These are phyloP conservation scores for Fusarium sp. DNA, from an alignment of 2,329 filamentous ascomycete genomes.

Conservation along the genomic window DNA sequence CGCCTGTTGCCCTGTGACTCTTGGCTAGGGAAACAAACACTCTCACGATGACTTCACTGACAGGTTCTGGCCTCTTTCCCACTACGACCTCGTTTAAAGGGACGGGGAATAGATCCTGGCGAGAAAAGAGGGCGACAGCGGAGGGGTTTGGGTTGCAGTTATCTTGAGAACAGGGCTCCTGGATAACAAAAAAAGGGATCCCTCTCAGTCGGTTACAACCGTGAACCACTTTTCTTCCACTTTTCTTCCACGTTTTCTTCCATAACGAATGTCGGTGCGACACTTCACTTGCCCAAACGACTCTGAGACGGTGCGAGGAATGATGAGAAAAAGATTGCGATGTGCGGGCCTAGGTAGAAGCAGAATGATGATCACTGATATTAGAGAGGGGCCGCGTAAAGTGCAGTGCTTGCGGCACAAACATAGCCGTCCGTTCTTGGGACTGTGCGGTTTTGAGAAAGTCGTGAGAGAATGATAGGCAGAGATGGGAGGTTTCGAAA, in stretches of 20 bases:
- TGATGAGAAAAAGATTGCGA: slow-evolving; percentile 39
- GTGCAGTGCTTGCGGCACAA: slow-evolving; percentile 25
- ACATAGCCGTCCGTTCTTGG: slow-evolving; percentile 29
- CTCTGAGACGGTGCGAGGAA: slow-evolving; percentile 33
- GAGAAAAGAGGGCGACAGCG: slow-evolving; percentile 15
- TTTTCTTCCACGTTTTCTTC: slow-evolving; percentile 41
- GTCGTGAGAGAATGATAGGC: slow-evolving; percentile 7
- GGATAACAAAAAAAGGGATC: slow-evolving; percentile 17
- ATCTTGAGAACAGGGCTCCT: slow-evolving; percentile 17
- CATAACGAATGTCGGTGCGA: slow-evolving; percentile 4
- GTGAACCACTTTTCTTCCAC: slow-evolving; percentile 44
- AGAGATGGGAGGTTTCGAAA: slow-evolving; percentile 36
- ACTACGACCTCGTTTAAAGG: slow-evolving; percentile 9
- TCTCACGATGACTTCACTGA: slow-evolving; percentile 47
- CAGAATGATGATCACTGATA: slow-evolving; percentile 7
- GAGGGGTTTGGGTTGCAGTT: slow-evolving; percentile 11
- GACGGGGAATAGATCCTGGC: slow-evolving; percentile 19
- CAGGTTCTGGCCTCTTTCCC: slow-evolving; percentile 9
- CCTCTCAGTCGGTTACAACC: slow-evolving; percentile 37
- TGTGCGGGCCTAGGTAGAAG: slow-evolving; percentile 12
- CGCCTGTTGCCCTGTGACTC: slow-evolving; percentile 14
- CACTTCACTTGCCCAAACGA: slow-evolving; percentile 10
- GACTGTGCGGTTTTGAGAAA: slow-evolving; percentile 38
- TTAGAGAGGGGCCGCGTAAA: slow-evolving; percentile 9
- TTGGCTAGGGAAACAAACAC: slow-evolving; percentile 13